Evolutionary conservation across 2,329 filamentous ascomycete genomes (phyloP), one percentile per base, ranked within the genome.

Genomic region (Triangularia verruculosa): DNA sequence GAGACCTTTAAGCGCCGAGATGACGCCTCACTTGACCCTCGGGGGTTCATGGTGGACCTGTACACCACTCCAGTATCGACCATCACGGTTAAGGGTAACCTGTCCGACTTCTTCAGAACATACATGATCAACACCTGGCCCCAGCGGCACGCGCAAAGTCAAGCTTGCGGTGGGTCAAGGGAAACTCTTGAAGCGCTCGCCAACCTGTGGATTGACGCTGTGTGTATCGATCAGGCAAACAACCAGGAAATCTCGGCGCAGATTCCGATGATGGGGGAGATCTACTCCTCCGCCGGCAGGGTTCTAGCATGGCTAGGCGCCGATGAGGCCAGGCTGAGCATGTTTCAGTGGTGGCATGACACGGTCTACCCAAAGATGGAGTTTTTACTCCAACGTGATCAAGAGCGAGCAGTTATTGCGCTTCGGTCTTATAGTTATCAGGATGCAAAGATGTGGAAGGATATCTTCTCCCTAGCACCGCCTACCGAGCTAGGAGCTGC

Each of bases 201-300:
- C 12, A 56, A 51, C 9, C 51, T 66, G n/a, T 67, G 65, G 65
- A 57, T 64, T 25, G 65, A 67, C 15, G 63, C 64, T 1, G 27
- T 67, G 20, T 66, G 65, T 39, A 67, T 67, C n/a, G 59, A 67
- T 11, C 65, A 67, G 56, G 20, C 7, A 0, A 60, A 64, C 13
- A 20, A 62, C 12, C 25, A 30, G 9, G 65, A 67, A 39, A 65
- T 63, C 24, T 47, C 61, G 1, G 32, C 15, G 11, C 64, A 67
- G 59, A 63, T 67, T 22, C 59, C 64, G 22, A 30, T 67, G 17
- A 66, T 67, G 65, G 61, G 61, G 8, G 61, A 67, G 61, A 51
- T 67, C 4, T 67, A 66, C 53, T 61, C 64, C 7, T 51, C 39
- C 1, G 54, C 65, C 11, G 64, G 57, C 7, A 11, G 47, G 17